phyloP scores from a whole-genome alignment of 306 rosid species.

The Ochetophila trinervis region DNA sequence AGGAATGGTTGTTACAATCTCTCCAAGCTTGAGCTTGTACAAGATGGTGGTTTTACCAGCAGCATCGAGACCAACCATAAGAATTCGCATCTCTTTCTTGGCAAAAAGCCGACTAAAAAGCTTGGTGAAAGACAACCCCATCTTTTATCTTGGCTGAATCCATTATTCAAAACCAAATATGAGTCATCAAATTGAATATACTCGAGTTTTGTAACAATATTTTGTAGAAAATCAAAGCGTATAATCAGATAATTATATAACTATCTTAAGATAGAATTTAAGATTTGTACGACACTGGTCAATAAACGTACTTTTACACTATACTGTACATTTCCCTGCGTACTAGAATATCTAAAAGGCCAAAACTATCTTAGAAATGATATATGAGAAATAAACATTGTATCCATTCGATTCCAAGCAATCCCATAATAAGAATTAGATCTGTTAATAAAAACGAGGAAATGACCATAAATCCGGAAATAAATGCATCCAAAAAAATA shows the following conservation, averaged over 20 bases:
- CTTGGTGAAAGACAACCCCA: slow-evolving; percentile 69
- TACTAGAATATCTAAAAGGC: too few relatives aligned
- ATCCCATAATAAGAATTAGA: too few relatives aligned
- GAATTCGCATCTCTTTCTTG: slow-evolving; percentile 63
- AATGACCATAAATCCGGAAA: too few relatives aligned
- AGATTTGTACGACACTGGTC: too few relatives aligned
- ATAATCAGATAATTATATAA: neutral
- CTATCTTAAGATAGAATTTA: too few relatives aligned
- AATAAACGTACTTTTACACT: too few relatives aligned
- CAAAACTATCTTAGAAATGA: too few relatives aligned
- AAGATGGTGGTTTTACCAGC: slow-evolving; percentile 70
- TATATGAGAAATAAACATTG: too few relatives aligned
- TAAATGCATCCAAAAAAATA: neutral
- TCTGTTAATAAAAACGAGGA: too few relatives aligned
- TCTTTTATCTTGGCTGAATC: slow-evolving; percentile 38
- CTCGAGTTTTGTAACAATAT: neutral
- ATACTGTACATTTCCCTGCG: too few relatives aligned
- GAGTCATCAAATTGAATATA: neutral
- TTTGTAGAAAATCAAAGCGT: neutral
- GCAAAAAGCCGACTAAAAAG: slow-evolving; percentile 74
- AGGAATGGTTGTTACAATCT: slow-evolving; percentile 72
- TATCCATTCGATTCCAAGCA: too few relatives aligned
- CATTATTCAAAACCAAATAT: slow-evolving; percentile 16
- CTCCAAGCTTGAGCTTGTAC: slow-evolving; percentile 76
- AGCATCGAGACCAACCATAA: slow-evolving; percentile 51